Evolutionary conservation across 805 yeast species (phyloP), one percentile per base, ranked within the genome.

Genomic region (Kazachstania bromeliacearum): DNA sequence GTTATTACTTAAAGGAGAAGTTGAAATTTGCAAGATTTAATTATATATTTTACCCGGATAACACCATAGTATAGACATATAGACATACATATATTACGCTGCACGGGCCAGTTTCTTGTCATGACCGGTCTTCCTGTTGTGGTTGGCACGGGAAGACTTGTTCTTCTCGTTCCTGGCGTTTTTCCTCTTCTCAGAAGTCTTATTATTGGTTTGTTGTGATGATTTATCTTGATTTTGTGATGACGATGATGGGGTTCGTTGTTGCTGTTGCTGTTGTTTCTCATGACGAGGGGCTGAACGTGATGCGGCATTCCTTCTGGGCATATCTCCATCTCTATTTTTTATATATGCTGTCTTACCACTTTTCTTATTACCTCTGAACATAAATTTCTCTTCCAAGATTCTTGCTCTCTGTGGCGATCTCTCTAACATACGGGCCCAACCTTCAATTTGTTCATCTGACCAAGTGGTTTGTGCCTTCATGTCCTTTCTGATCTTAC

Each of bases 381-480:
- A 68, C 64, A 75, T 63, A 46, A 64, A 77, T 43, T 70, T 70
- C 35, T 77, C 79, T 48, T 83, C 94, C 38, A 83, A 53, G 2
- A 74, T 40, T 46, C 71, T 70, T 44, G 72, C 78, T 38, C 82
- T 66, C 30, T 66, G 65, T 1, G 92, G 85, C 29, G 77, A 72
- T 47, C 72, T 73, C 35, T 73, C 68, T 14, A 87, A 53, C 80
- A 82, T 80, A 38, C 81, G 63, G 1, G 80, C 79, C 96, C 96
- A 89, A 0, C 95, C 95, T 65, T 88, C 96, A 33, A 89, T 75
- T 54, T 85, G 95, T 51, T 85, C 95, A 57, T 87, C 88, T 0
- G 87, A 66, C 95, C 94, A 85, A 1, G 66, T 65, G 0, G 79
- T 70, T 26, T 66, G 64, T 5, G 55, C 46, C 43, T 68, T 73